phyloP scores from a whole-genome alignment of 192 early-diverging fungal species.

The Obelidium mucronatum region DNA sequence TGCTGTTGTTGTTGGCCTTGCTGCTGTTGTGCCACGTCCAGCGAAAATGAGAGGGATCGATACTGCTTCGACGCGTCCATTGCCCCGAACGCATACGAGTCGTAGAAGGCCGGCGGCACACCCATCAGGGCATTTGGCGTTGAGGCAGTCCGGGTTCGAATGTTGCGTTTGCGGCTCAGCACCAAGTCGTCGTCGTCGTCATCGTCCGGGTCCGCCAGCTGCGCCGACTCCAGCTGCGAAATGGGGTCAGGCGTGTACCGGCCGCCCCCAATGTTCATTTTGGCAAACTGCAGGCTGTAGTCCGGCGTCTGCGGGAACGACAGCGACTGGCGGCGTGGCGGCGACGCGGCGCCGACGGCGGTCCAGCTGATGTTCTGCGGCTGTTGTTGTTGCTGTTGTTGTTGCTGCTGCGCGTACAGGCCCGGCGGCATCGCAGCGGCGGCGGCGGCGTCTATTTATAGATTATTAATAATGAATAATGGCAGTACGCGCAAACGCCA shows the following conservation, averaged over 20 bases:
- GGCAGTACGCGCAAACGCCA: too few species aligned
- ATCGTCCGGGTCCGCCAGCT: background rate
- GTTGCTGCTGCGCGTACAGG: constrained; percentile 13
- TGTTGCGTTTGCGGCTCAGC: constrained; percentile 42
- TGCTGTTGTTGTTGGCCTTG: constrained; percentile 19
- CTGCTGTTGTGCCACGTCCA: constrained; percentile 14
- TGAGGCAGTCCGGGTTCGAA: constrained; percentile 44
- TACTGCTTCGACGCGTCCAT: constrained; percentile 13
- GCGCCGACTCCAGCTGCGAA: background rate
- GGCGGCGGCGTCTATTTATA: too few species aligned
- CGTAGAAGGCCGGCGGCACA: constrained; percentile 3
- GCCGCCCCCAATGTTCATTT: constrained; percentile 32
- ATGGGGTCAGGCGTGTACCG: constrained; percentile 11
- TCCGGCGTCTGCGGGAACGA: constrained; percentile 63
- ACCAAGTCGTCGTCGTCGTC: constrained; percentile 44
- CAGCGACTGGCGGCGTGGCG: constrained; percentile 52
- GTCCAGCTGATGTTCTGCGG: constrained; percentile 57
- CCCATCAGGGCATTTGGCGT: constrained; percentile 43
- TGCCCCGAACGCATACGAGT: background rate
- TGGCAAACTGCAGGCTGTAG: constrained; percentile 20
- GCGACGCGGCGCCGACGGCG: constrained; percentile 60
- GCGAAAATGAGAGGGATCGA: constrained; percentile 27
- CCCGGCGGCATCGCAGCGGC: too few species aligned
- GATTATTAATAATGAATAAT: too few species aligned
- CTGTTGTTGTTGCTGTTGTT: constrained; percentile 1